Evolutionary conservation across 768 basidiomycete species (phyloP).

Genomic region (Leccinellum rugosiceps): DNA sequence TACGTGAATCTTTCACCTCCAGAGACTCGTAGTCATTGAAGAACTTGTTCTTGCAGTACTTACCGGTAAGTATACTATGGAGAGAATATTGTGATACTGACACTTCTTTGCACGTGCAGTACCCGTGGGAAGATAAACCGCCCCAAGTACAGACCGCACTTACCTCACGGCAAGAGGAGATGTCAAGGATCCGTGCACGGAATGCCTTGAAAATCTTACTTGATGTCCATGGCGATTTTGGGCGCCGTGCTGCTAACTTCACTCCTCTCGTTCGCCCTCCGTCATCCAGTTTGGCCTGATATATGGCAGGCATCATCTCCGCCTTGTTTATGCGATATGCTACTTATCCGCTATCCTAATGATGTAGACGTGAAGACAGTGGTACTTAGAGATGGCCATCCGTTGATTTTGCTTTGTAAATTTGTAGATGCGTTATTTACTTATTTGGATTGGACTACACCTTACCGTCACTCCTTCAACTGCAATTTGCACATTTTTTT

Average conservation of each 20-base stretch:
- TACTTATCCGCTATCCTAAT: slow-evolving; percentile 20
- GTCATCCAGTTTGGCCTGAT: slow-evolving; percentile 21
- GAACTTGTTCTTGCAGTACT: slow-evolving; percentile 20
- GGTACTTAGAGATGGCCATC: slow-evolving; percentile 8
- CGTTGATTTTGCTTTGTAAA: background rate
- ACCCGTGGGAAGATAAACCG: slow-evolving; percentile 75
- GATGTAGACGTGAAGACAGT: slow-evolving; percentile 10
- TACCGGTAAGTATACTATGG: slow-evolving; percentile 26
- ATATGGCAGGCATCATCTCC: background rate
- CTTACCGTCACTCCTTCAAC: slow-evolving; percentile 2
- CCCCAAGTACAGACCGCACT: slow-evolving; percentile 67
- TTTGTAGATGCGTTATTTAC: slow-evolving; percentile 1
- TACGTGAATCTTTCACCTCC: slow-evolving; percentile 29
- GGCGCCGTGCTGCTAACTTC: slow-evolving; percentile 48
- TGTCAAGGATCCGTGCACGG: slow-evolving; percentile 85
- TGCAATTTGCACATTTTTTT: background rate
- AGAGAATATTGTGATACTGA: slow-evolving; percentile 6
- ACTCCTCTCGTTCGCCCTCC: slow-evolving; percentile 23
- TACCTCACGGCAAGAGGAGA: slow-evolving; percentile 72
- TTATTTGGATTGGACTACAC: background rate
- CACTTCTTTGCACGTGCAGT: slow-evolving; percentile 41
- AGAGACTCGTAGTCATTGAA: background rate
- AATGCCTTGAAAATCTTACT: slow-evolving; percentile 92
- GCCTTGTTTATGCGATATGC: background rate
- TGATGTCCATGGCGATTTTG: slow-evolving; percentile 90